Base-by-base conservation (phyloP, 2,329 filamentous ascomycete genomes). In the Neofusicoccum umdonicola region DNA sequence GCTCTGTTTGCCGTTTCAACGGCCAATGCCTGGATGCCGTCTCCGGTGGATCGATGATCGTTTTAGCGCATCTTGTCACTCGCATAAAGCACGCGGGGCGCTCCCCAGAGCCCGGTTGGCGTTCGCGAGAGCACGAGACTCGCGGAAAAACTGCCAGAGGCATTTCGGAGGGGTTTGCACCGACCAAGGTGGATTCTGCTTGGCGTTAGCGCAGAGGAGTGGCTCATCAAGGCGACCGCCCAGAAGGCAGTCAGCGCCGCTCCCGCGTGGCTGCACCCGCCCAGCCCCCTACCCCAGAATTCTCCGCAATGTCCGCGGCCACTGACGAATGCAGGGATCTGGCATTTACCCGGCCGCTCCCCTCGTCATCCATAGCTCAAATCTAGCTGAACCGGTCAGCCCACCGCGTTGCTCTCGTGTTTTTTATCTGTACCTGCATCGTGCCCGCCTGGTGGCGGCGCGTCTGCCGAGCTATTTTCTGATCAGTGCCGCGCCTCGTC, bases 21-120 rank as follows among this genome's bases (percentile, higher is more conserved):
- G 42, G 27, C n/a, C 27, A 31, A 31, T 17, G n/a, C 41, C 6
- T n/a, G 41, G 15, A 19, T 37, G 41, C 27, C 8, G 54, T 60
- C 56, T 60, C 56, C 56, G 56, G 56, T 60, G 56, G 56, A 60
- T 58, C 56, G 56, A 47, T 47, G 37, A 47, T 19, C 56, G 41
- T 37, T 44, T 60, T 60, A 60, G 56, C 42, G 56, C 56, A 60
- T 47, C 42, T 60, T 8, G 41, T 22, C 42, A 47, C 27, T 47
- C 27, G 56, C 56, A 60, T 45, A 4, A 27, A 17, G 41, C 44
- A 35, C 44, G 41, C 56, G 42, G 42, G 56, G 41, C 56, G 8
- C 11, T 8, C 17, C 39, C 56, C 12, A 45, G 31, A 60, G 56
- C 56, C 42, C 41, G 56, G 42, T 47, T 47, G 41, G 56, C 56